Evolutionary conservation across 805 yeast species (phyloP).

Genomic region (Candida koratica): DNA sequence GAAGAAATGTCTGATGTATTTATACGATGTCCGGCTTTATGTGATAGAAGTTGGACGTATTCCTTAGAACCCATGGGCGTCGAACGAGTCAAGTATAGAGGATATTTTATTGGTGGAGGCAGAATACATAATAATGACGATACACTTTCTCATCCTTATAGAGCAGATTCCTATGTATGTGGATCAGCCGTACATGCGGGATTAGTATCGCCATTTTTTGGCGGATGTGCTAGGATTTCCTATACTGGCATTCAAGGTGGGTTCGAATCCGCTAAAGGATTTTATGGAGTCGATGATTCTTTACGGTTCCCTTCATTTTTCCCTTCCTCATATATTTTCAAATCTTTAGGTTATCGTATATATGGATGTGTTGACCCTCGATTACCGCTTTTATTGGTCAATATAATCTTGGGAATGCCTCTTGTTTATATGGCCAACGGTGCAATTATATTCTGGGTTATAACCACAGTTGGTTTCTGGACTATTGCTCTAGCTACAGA

Average conservation of each 20-base stretch:
- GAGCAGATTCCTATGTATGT: slow-evolving; percentile 88
- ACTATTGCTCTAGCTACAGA: slow-evolving; percentile 71
- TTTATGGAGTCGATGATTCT: slow-evolving; percentile 49
- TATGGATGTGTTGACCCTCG: slow-evolving; percentile 71
- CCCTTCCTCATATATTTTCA: slow-evolving; percentile 68
- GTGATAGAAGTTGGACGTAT: slow-evolving; percentile 75
- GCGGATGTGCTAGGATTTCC: slow-evolving; percentile 71
- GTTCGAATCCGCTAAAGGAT: slow-evolving; percentile 50
- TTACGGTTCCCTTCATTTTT: slow-evolving; percentile 66
- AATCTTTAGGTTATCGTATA: slow-evolving; percentile 27
- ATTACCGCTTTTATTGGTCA: slow-evolving; percentile 49
- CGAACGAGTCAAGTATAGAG: slow-evolving; percentile 61
- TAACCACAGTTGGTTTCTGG: slow-evolving; percentile 73
- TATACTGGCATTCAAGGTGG: slow-evolving; percentile 49
- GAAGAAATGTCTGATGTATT: slow-evolving; percentile 42
- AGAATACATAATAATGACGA: slow-evolving; percentile 11
- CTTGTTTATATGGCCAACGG: slow-evolving; percentile 51
- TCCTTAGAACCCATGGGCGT: slow-evolving; percentile 73
- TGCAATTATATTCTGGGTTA: slow-evolving; percentile 50
- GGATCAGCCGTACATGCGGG: slow-evolving; percentile 91
- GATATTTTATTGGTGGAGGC: slow-evolving; percentile 79
- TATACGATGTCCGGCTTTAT: slow-evolving; percentile 83
- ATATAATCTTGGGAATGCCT: slow-evolving; percentile 60
- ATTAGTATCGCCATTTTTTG: slow-evolving; percentile 61
- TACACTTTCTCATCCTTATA: slow-evolving; percentile 54